phyloP scores from a whole-genome alignment of 768 basidiomycete species.

The Lentinula guzmanii region DNA sequence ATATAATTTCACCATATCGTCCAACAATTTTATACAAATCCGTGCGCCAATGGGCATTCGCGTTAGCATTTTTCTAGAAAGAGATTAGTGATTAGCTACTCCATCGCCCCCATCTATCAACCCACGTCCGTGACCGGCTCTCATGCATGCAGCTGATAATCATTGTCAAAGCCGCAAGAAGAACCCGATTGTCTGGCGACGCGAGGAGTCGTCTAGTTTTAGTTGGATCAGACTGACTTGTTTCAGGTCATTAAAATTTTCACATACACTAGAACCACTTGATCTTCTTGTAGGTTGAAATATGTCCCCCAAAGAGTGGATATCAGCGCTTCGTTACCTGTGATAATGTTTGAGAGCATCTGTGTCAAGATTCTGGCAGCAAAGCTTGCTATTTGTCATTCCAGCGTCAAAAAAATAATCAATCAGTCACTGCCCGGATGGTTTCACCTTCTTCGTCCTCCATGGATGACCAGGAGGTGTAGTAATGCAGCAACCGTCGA shows the following conservation, averaged over 20 bases:
- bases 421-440: constrained; percentile 3
- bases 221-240: constrained; percentile 12
- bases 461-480: constrained; percentile 72
- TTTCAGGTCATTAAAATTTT: background rate
- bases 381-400: constrained; percentile 43
- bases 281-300: constrained; percentile 63
- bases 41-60: constrained; percentile 52
- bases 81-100: background rate
- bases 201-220: constrained; percentile 49
- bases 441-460: constrained; percentile 52
- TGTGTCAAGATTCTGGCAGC: constrained; percentile 68
- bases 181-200: constrained; percentile 57
- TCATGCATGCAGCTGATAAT: constrained; percentile 67
- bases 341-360: constrained; percentile 79
- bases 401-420: background rate
- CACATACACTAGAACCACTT: constrained; percentile 67
- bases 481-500: constrained; percentile 58
- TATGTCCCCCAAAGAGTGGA: constrained; percentile 59
- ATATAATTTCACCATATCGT: constrained; percentile 63
- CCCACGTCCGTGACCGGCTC: constrained; percentile 52
- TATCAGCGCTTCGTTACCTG: constrained; percentile 57
- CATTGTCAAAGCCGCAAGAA: constrained; percentile 61
- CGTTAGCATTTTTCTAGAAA: constrained; percentile 43
- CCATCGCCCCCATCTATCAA: constrained; percentile 9
- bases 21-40: constrained; percentile 63